Base-by-base conservation (phyloP, 805 yeast genomes). In the Candida dajiaensis region DNA sequence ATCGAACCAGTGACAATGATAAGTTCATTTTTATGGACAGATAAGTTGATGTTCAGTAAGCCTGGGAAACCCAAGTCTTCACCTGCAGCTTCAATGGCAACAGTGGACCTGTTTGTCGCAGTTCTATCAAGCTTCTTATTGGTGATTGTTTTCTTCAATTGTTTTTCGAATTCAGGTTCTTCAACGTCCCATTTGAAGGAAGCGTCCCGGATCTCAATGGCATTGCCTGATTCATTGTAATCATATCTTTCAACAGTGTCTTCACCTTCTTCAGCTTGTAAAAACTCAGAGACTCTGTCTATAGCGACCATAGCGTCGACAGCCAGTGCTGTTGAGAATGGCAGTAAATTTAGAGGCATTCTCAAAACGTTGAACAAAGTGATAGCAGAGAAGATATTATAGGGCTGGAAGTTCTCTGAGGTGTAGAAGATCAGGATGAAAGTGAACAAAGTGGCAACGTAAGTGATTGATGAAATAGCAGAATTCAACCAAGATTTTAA, bases 1-100 rank as follows among this genome's bases (percentile, higher is more conserved):
- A 88, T 85, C 1, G 82, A 65, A 15, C 96, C 96, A 0, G 90
- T 83, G 13, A 86, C 71, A 45, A 85, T 83, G 8, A 88, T 67
- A 43, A 89, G 78, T 58, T 87, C 95, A 20, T 86, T 85, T 47
- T 75, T 76, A 38, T 69, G 64, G 40, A 88, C 68, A 1, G 64
- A 59, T 19, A 88, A 62, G 52, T 80, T 70, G 48, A 88, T 63
- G 56, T 82, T 54, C n/a, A 38, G 54, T 47, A 58, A 81, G 57
- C 55, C 87, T 44, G 47, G 72, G 50, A 50, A 59, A 6, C 74
- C 51, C 47, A 51, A 45, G 28, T 53, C 58, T n/a, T 52, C 44
- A 9, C 49, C 46, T 7, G 46, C 46, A 8, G 46, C 40, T 3
- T 41, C 44, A 4, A 12, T 25, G 3, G 42, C 29, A 3, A 38